Percentiles rank a stretch among this genome's conserved stretches.
These are phyloP conservation scores for Aspergillus amoenus DNA, from an alignment of 2,329 filamentous ascomycete species.

Conservation along the genomic window DNA sequence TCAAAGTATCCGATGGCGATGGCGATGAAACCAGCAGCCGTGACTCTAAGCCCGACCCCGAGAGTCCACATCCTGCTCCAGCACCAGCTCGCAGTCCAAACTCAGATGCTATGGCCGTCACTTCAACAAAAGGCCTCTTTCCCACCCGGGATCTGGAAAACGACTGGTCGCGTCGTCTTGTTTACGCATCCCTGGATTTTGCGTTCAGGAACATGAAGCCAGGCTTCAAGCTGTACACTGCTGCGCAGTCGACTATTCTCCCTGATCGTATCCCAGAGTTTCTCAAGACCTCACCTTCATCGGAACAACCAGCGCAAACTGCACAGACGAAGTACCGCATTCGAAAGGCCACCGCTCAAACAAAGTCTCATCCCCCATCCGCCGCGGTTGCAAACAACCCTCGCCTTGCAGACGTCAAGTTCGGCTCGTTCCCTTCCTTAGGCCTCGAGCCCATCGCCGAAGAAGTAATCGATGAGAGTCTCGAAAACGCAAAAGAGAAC, in stretches of 20 bases:
- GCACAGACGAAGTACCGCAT: no score
- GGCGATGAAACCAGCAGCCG: background rate
- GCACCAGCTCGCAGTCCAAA: background rate
- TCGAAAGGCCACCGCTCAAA: no score
- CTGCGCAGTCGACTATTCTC: constrained; percentile 23
- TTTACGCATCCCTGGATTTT: constrained; percentile 24
- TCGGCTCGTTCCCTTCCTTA: constrained; percentile 18
- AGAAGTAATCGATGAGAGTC: background rate
- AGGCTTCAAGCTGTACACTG: constrained; percentile 25
- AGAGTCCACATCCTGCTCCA: background rate
- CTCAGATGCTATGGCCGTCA: background rate
- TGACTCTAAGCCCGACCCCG: background rate
- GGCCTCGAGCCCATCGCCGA: background rate
- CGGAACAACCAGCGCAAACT: no score
- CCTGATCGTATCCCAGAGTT: constrained; percentile 27
- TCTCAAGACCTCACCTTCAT: constrained; percentile 12
- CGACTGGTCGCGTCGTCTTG: constrained; percentile 11
- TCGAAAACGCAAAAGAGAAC: no score
- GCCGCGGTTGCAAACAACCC: constrained; percentile 15
- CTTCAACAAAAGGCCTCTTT: background rate
- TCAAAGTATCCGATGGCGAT: background rate
- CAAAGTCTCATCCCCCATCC: background rate
- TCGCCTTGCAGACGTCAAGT: constrained; percentile 22
- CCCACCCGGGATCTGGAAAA: constrained; percentile 7
- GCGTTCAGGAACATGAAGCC: constrained; percentile 19